Evolutionary conservation across 345 rosid species (phyloP).

Genomic region (Salix purpurea): DNA sequence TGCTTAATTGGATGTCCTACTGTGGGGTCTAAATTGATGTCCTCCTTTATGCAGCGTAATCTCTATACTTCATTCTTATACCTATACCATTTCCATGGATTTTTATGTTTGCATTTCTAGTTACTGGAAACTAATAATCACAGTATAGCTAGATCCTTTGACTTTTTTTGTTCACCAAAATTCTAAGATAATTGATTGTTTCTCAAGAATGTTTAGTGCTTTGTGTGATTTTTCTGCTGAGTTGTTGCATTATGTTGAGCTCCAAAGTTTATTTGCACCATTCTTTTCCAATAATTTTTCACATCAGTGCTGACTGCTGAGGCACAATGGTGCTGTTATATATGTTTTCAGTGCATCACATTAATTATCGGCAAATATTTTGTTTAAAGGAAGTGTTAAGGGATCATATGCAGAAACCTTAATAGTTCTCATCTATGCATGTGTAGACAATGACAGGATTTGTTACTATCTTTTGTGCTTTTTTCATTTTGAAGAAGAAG

Average conservation of each 20-base stretch:
- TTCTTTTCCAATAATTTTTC: not conserved
- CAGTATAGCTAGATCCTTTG: not conserved
- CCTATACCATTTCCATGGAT: not conserved
- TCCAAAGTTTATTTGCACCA: not conserved
- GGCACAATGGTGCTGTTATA: not conserved
- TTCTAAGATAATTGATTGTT: not conserved
- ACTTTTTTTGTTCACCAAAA: not conserved
- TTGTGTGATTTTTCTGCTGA: not conserved
- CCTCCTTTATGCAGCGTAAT: not conserved
- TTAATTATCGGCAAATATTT: not conserved
- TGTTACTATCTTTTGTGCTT: not conserved
- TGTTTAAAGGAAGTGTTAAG: not conserved
- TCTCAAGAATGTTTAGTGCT: not conserved
- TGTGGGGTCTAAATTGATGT: not conserved
- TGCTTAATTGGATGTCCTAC: not conserved
- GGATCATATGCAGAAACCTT: not conserved
- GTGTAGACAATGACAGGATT: not conserved
- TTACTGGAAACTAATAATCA: not conserved
- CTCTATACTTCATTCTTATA: not conserved
- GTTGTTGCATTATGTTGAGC: not conserved
- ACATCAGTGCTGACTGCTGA: not conserved
- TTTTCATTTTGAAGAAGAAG: not conserved
- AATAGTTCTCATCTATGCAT: not conserved
- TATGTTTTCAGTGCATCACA: not conserved
- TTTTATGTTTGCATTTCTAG: not conserved